phyloP scores from a whole-genome alignment of 2,329 filamentous ascomycete species.

The Ophiostoma fasciatum region DNA sequence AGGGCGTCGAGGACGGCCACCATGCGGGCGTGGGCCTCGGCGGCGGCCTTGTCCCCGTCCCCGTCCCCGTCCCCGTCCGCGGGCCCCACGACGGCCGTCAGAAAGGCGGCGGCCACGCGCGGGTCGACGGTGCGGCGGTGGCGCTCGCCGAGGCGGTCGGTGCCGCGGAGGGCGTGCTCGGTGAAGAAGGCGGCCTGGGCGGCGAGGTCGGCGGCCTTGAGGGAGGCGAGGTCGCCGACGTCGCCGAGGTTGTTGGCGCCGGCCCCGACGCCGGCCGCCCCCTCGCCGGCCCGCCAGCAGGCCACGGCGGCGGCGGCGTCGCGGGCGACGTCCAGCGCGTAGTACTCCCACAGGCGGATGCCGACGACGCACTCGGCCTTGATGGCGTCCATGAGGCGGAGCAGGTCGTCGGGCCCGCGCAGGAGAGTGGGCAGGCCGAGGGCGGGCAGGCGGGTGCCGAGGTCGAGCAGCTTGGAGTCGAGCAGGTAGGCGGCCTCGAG shows the following conservation, averaged over 20 bases:
- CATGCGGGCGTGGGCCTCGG: slow-evolving; percentile 39
- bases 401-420: slow-evolving; percentile 54
- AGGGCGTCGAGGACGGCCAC: slow-evolving; percentile 60
- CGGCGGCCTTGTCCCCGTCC: slow-evolving; percentile 32
- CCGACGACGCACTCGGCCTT: slow-evolving; percentile 66
- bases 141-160: slow-evolving; percentile 63
- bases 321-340: slow-evolving; percentile 64
- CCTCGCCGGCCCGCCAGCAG: slow-evolving; percentile 64
- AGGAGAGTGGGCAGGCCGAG: slow-evolving; percentile 65
- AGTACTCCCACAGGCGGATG: slow-evolving; percentile 86
- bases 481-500: slow-evolving; percentile 48
- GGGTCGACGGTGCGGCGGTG: slow-evolving; percentile 60
- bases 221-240: slow-evolving; percentile 36
- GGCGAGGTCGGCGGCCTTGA: slow-evolving; percentile 29
- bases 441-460: slow-evolving; percentile 58
- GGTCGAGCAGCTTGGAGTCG: slow-evolving; percentile 50
- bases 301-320: slow-evolving; percentile 54
- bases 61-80: slow-evolving; percentile 39
- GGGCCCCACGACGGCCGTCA: slow-evolving; percentile 50
- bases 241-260: slow-evolving; percentile 52
- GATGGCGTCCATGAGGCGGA: slow-evolving; percentile 69
- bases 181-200: slow-evolving; percentile 48
- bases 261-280: slow-evolving; percentile 50
- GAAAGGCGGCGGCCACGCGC: slow-evolving; percentile 50
- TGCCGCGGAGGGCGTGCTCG: slow-evolving; percentile 54